Conservation (phyloP, 768 basidiomycete genomes). For the Boletales sp. region DNA sequence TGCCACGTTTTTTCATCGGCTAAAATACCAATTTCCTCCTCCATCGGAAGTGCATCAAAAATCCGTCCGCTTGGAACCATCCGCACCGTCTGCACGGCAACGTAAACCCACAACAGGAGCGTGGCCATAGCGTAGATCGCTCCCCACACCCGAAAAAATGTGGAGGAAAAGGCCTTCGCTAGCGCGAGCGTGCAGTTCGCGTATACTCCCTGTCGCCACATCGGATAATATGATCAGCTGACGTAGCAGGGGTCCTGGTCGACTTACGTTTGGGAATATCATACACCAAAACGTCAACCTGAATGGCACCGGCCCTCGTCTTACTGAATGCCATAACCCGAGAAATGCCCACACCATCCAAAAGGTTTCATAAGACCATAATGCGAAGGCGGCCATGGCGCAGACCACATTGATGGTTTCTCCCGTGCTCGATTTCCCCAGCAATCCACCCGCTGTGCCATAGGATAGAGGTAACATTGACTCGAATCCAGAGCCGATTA, state of each 20-base stretch:
- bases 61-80: slow-evolving; percentile 35
- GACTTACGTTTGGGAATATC: slow-evolving; percentile 65
- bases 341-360: slow-evolving; percentile 58
- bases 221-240: not conserved
- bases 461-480: slow-evolving; percentile 33
- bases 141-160: slow-evolving; percentile 56
- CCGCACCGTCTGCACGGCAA: slow-evolving; percentile 41
- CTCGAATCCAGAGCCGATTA: slow-evolving; percentile 51
- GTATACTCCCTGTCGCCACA: slow-evolving; percentile 50
- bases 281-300: slow-evolving; percentile 61
- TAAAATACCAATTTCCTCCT: slow-evolving; percentile 23
- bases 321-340: slow-evolving; percentile 41
- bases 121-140: slow-evolving; percentile 50
- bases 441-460: slow-evolving; percentile 32
- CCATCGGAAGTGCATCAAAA: slow-evolving; percentile 41
- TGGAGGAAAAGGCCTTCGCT: slow-evolving; percentile 45
- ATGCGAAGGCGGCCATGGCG: slow-evolving; percentile 44
- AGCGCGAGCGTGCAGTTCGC: slow-evolving; percentile 60
- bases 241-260: not conserved
- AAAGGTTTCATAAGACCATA: slow-evolving; percentile 64
- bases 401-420: slow-evolving; percentile 44
- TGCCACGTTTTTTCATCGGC: slow-evolving; percentile 2
- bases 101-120: slow-evolving; percentile 49
- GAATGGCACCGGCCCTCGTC: slow-evolving; percentile 45
- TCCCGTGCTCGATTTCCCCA: slow-evolving; percentile 32